These are phyloP conservation scores for Trichoderma sp. DNA, from an alignment of 2,329 filamentous ascomycete species.

Conservation along the genomic window DNA sequence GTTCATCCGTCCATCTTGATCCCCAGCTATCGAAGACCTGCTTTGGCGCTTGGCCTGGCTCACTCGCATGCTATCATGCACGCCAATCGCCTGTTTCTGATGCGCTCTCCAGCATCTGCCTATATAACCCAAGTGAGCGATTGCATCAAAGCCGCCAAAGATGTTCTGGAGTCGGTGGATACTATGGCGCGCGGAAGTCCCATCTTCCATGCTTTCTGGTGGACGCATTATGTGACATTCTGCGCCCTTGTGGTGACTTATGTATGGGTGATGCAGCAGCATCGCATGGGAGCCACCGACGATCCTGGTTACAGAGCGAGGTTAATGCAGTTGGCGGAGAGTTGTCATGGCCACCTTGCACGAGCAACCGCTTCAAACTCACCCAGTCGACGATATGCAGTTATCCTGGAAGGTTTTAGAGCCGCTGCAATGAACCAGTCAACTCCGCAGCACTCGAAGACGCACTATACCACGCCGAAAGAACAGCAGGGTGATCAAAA, in stretches of 20 bases:
- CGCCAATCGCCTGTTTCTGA: conserved; percentile 52
- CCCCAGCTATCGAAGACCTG: conserved; percentile 45
- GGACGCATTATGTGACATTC: conserved; percentile 52
- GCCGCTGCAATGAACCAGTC: conserved; percentile 18
- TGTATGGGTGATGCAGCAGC: conserved; percentile 50
- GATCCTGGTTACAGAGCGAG: conserved; percentile 4
- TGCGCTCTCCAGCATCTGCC: conserved; percentile 32
- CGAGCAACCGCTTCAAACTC: conserved; percentile 38
- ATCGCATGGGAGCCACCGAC: conserved; percentile 18
- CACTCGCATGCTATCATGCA: conserved; percentile 56
- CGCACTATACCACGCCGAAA: neutral
- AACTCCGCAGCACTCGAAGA: neutral
- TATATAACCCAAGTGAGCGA: conserved; percentile 33
- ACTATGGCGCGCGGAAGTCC: conserved; percentile 38
- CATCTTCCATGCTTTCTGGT: conserved; percentile 51
- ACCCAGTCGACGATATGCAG: conserved; percentile 47
- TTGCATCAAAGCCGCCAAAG: conserved; percentile 47
- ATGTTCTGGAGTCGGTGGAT: conserved; percentile 44
- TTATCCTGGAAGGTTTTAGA: conserved; percentile 52
- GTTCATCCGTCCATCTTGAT: conserved; percentile 46
- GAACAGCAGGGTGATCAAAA: neutral
- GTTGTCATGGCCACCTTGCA: conserved; percentile 45
- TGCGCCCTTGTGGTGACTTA: conserved; percentile 53
- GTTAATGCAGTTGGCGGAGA: conserved; percentile 43
- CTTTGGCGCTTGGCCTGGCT: conserved; percentile 51